These are phyloP conservation scores for Usnea hakonensis DNA, from an alignment of 495 filamentous ascomycete genomes.

Conservation along the genomic window DNA sequence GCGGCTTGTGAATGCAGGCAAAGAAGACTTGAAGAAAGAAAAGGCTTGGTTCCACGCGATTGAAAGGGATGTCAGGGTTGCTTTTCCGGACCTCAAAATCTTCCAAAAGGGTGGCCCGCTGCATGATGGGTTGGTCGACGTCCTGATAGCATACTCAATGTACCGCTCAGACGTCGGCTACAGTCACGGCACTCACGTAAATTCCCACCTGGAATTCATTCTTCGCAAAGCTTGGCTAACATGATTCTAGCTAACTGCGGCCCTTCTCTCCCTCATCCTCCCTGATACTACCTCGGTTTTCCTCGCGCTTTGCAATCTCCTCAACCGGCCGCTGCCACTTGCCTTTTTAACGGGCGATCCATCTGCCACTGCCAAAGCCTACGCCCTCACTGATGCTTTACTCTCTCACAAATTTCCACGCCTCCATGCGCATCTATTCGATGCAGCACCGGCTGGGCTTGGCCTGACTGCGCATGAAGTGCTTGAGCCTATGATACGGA, in stretches of 20 bases:
- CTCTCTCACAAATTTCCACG: slow-evolving; percentile 64
- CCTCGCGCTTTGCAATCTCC: slow-evolving; percentile 72
- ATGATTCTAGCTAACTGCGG: slow-evolving; percentile 61
- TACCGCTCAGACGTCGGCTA: slow-evolving; percentile 93
- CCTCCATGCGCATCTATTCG: slow-evolving; percentile 60
- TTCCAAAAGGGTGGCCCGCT: slow-evolving; percentile 70
- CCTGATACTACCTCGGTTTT: slow-evolving; percentile 66
- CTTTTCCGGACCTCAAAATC: slow-evolving; percentile 75
- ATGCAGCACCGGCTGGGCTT: slow-evolving; percentile 29
- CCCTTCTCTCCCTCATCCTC: slow-evolving; percentile 78
- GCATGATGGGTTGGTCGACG: slow-evolving; percentile 67
- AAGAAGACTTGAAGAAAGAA: slow-evolving; percentile 41
- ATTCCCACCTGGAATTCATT: slow-evolving; percentile 21
- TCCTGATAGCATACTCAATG: slow-evolving; percentile 84
- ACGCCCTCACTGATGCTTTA: slow-evolving; percentile 61
- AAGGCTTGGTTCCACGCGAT: slow-evolving; percentile 64
- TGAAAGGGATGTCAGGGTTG: slow-evolving; percentile 56
- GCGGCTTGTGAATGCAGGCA: slow-evolving; percentile 33
- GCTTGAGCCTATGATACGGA: slow-evolving; percentile 52
- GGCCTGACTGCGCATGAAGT: slow-evolving; percentile 40
- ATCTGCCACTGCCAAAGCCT: slow-evolving; percentile 61
- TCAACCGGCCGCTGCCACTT: slow-evolving; percentile 82
- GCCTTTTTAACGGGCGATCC: slow-evolving; percentile 78
- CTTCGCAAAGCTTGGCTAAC: slow-evolving; percentile 7
- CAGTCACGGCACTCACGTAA: slow-evolving; percentile 73